phyloP scores from a whole-genome alignment of 106 monocot genomes.

The Phalaenopsis equestris region DNA sequence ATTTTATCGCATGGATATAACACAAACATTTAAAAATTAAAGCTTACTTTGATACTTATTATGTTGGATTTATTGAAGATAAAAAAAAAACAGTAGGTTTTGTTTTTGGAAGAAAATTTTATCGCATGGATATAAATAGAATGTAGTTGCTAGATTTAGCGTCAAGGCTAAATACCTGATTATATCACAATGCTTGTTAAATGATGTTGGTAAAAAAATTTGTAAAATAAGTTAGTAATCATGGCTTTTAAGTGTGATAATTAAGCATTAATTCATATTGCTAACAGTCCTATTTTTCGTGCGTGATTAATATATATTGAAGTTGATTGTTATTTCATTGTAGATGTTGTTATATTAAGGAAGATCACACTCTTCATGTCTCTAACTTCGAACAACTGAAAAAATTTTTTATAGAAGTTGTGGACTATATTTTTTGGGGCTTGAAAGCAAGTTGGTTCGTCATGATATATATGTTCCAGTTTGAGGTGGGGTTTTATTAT shows the following conservation, averaged over 20 bases:
- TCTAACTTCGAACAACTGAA: too few species aligned
- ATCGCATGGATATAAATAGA: neutral
- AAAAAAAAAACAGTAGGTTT: neutral
- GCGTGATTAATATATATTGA: too few species aligned
- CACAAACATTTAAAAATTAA: neutral
- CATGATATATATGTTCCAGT: too few species aligned
- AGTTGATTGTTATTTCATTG: too few species aligned
- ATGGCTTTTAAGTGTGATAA: too few species aligned
- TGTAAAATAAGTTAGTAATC: neutral
- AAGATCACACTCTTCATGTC: too few species aligned
- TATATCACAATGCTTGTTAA: neutral
- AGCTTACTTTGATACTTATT: neutral
- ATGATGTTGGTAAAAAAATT: neutral
- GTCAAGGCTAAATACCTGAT: too few species aligned
- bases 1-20: neutral
- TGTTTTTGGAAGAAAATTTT: neutral
- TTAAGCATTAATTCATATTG: neutral
- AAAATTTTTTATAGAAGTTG: too few species aligned
- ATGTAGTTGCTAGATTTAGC: neutral
- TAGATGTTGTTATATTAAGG: too few species aligned
- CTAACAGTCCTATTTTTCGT: neutral
- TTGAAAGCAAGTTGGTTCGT: too few species aligned
- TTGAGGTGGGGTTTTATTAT: too few species aligned
- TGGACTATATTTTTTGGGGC: too few species aligned
- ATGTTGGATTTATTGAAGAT: neutral